These are phyloP conservation scores for Paulownia fortunei DNA, from an alignment of 257 asterid genomes.

Conservation along the genomic window DNA sequence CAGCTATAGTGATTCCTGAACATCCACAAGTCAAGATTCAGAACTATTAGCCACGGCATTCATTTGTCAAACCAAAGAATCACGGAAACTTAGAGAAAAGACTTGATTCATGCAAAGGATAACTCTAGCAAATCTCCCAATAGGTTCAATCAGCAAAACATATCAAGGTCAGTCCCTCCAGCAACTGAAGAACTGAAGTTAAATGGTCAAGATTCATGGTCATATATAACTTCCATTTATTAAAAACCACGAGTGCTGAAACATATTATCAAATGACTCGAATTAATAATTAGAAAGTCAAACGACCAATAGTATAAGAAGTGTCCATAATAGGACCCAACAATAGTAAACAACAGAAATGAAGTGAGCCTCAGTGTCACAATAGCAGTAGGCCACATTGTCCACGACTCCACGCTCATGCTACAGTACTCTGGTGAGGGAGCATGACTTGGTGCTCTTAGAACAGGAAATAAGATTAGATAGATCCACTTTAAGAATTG, in stretches of 20 bases:
- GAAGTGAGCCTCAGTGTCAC: not conserved
- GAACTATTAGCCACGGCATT: constrained; percentile 8
- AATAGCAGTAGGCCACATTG: not conserved
- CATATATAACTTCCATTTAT: not conserved
- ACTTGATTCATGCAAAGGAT: constrained; percentile 9
- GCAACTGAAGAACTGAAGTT: not conserved
- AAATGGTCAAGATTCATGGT: not conserved
- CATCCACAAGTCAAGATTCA: constrained; percentile 37
- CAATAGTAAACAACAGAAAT: not conserved
- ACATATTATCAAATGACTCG: not conserved
- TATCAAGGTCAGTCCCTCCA: not conserved
- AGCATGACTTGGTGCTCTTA: not conserved
- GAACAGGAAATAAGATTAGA: not conserved
- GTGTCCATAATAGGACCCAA: not conserved
- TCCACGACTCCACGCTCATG: not conserved
- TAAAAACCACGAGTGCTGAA: not conserved
- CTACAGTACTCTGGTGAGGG: not conserved
- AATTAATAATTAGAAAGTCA: not conserved
- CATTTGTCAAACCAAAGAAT: not conserved
- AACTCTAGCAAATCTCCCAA: not conserved
- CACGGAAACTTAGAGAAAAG: not conserved
- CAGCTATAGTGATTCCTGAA: constrained; percentile 97
- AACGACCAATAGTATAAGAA: not conserved
- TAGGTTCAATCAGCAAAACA: not conserved
- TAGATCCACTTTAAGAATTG: no score